Conservation (phyloP, 805 yeast species). For the Candida oleophila region DNA sequence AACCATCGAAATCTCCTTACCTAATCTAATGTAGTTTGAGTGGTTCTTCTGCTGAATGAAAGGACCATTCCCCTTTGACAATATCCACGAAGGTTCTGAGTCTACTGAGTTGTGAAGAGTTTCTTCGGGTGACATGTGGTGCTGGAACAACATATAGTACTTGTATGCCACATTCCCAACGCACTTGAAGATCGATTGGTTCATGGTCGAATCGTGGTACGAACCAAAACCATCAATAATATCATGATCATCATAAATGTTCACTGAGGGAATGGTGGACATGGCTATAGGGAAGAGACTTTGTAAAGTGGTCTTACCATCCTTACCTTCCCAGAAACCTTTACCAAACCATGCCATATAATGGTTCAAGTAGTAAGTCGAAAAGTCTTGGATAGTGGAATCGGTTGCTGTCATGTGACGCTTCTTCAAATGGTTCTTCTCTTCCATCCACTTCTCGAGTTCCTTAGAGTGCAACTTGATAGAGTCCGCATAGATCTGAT, state of each 20-base stretch:
- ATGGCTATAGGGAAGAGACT: conserved; percentile 68
- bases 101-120: conserved; percentile 28
- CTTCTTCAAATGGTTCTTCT: conserved; percentile 49
- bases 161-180: conserved; percentile 80
- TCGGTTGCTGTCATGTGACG: conserved; percentile 37
- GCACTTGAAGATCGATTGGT: conserved; percentile 60
- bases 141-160: conserved; percentile 91
- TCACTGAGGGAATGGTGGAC: conserved; percentile 81
- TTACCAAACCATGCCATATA: conserved; percentile 88
- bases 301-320: conserved; percentile 62
- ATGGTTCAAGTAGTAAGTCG: conserved; percentile 65
- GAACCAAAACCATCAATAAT: conserved; percentile 96
- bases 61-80: conserved; percentile 59
- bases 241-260: conserved; percentile 93
- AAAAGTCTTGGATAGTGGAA: conserved; percentile 54
- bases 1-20: conserved; percentile 65
- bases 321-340: conserved; percentile 77
- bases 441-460: conserved; percentile 63
- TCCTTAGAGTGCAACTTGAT: conserved; percentile 58
- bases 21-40: conserved; percentile 71
- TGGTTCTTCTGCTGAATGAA: conserved; percentile 66
- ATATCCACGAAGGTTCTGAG: conserved; percentile 57
- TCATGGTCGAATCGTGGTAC: conserved; percentile 75
- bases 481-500: conserved; percentile 87
- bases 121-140: conserved; percentile 57